phyloP scores from a whole-genome alignment of 164 flowering plant species.

The Vitis rotundifolia region DNA sequence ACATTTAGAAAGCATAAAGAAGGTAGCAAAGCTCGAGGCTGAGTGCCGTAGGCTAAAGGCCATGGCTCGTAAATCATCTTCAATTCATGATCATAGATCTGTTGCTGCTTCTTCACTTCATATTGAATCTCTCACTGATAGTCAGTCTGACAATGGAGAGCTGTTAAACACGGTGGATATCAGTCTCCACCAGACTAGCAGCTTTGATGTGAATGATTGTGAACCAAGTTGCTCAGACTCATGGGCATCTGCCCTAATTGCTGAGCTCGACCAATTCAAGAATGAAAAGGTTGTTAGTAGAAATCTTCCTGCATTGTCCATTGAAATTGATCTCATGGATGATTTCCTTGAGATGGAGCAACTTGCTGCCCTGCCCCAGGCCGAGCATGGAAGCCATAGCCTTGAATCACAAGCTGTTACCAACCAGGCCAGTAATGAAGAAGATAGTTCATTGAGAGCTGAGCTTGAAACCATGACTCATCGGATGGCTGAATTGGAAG shows the following conservation, averaged over 20 bases:
- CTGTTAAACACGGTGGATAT: conserved; percentile 37
- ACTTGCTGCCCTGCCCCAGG: conserved; percentile 64
- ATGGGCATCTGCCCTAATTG: conserved; percentile 72
- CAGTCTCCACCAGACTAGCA: conserved; percentile 29
- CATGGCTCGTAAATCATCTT: conserved; percentile 37
- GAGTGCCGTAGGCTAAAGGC: conserved; percentile 75
- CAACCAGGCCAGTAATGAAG: conserved; percentile 18
- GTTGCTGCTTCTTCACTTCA: conserved; percentile 39
- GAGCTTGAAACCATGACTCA: conserved; percentile 41
- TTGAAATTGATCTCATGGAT: conserved; percentile 76
- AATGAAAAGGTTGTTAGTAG: conserved; percentile 39
- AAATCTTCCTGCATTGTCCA: conserved; percentile 29
- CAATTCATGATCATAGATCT: conserved; percentile 43
- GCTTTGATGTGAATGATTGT: conserved; percentile 32
- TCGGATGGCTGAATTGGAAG: conserved; percentile 43
- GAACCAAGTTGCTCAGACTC: conserved; percentile 50
- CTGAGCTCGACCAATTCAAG: conserved; percentile 68
- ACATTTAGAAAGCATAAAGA: conserved; percentile 80
- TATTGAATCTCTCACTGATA: conserved; percentile 71
- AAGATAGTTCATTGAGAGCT: conserved; percentile 35
- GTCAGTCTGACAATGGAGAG: conserved; percentile 77
- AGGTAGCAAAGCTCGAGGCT: conserved; percentile 79
- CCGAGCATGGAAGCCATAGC: conserved; percentile 20
- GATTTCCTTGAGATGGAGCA: conserved; percentile 98
- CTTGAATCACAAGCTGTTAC: conserved; percentile 24